Base-by-base conservation (phyloP, 176 grass and related monocot genomes). In the Triticum turgidum region DNA sequence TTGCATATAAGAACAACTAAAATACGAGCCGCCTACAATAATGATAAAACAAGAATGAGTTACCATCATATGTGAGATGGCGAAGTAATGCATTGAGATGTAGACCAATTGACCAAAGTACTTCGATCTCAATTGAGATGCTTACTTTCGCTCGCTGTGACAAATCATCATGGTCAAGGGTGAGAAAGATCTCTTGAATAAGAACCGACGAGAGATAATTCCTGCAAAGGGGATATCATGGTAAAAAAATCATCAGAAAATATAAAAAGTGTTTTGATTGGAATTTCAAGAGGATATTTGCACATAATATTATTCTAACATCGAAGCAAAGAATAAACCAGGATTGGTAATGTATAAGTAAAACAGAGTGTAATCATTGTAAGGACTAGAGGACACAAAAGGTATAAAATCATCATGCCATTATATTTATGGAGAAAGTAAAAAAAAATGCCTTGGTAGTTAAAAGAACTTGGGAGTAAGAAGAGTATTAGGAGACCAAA, bases 181-280 rank as follows among this genome's bases (percentile, higher is more conserved):
- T 99, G 83, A 99, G 97, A 91, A 99, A 99, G 63, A 99, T 96
- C 89, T 99, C 97, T 91, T 99, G 97, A 88, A 99, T 96, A 90
- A 99, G 88, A 85, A 99, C 97, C 4, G 94, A 99, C 0, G 97
- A 99, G 24, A 98, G 90, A 84, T 98, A 98, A 82, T 98, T 98
- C 88, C 97, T 98, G 93, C 61, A 67, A 86, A 62, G 41, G 9
- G 83, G 15, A 69, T 61, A 67, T 61, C 75, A 22, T 58, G 22
- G 42, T 68, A 54, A 85, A 63, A 63, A 82, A 24, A 47, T 27
- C 49, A 11, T 17, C 66, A 38, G 63, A 59, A 85, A 79, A 77
- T 42, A 83, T 20, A 61, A 83, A 27, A 83, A 27, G 6, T 66
- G 82, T 47, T 15, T 76, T 87, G 0, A 87, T 74, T 69, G 59